Base-by-base conservation (phyloP, 2,329 filamentous ascomycete species). In the Neoarthrinium moseri region DNA sequence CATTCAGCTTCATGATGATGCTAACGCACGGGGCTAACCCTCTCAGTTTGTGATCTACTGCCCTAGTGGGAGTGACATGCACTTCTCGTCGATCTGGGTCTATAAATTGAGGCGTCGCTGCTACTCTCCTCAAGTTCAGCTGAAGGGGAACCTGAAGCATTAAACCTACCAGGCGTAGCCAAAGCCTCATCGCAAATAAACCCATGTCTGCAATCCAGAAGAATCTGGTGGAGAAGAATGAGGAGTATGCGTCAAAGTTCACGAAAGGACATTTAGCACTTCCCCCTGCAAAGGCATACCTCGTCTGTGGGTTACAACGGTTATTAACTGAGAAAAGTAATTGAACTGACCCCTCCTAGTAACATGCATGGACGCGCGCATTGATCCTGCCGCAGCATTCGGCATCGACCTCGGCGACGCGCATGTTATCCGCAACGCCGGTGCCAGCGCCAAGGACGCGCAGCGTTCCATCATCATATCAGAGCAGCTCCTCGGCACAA, bases 311-410 rank as follows among this genome's bases (percentile, higher is more conserved):
- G 70, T 59, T 18, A 5, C n/a, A 13, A 35, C 33, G 13, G 33
- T 7, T 20, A 22, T 10, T 18, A n/a, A n/a, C n/a, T n/a, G n/a
- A n/a, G n/a, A n/a, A n/a, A n/a, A n/a, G n/a, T n/a, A n/a, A n/a
- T n/a, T 13, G 17, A 22, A 6, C 20, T 23, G 5, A 13, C 13
- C 23, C n/a, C n/a, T 18, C 13, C 17, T 22, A 78, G 76, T 92
- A 35, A 88, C 87, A 1, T 94, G 89, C 67, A 94, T 94, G 87
- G 88, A 94, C 59, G 86, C 89, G 5, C 81, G 88, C 42, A 71
- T 84, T 55, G 77, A 92, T 56, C 82, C 88, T 0, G 76, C 81
- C 3, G 70, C 77, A 11, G 85, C 85, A 2, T 85, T 90, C 44
- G 85, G 84, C 7, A 84, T 91, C 47, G 69, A 76, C 17, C 77